Percentiles rank a stretch among this genome's conserved stretches.
These are phyloP conservation scores for Leishmania tropica DNA, from an alignment of 208 protist species.

Conservation along the genomic window DNA sequence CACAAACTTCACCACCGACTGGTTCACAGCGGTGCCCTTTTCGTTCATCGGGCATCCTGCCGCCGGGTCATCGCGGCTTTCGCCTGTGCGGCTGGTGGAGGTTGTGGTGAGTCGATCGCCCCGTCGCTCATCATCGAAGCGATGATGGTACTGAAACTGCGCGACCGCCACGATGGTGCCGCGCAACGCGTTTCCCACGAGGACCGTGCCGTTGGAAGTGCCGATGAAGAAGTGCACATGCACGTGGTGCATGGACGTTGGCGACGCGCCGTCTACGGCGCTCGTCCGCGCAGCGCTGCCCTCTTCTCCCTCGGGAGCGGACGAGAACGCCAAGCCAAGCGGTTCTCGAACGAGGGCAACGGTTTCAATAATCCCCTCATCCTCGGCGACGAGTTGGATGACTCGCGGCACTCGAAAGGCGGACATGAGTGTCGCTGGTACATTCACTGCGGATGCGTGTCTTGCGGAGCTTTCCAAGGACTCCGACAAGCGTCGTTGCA, in stretches of 20 bases:
- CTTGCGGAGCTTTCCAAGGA: neutral
- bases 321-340: neutral
- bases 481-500: conserved; percentile 9
- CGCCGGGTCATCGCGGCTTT: neutral
- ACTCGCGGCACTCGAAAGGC: conserved; percentile 53
- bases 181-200: conserved; percentile 80
- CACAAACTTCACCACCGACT: conserved; percentile 64
- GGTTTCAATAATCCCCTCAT: conserved; percentile 72
- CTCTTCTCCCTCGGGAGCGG: conserved; percentile 5
- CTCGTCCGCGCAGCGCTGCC: neutral
- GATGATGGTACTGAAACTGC: conserved; percentile 59
- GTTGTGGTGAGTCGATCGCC: conserved; percentile 20
- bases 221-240: conserved; percentile 88
- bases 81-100: neutral
- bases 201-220: conserved; percentile 76
- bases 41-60: neutral
- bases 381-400: conserved; percentile 61
- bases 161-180: conserved; percentile 74
- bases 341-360: conserved; percentile 58
- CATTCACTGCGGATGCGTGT: neutral
- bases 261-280: neutral
- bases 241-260: conserved; percentile 17
- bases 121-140: conserved; percentile 9
- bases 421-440: conserved; percentile 24
- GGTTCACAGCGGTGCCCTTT: conserved; percentile 16